Base-by-base conservation (phyloP, 2,329 filamentous ascomycete species). In the Aspergillus viridinutans region DNA sequence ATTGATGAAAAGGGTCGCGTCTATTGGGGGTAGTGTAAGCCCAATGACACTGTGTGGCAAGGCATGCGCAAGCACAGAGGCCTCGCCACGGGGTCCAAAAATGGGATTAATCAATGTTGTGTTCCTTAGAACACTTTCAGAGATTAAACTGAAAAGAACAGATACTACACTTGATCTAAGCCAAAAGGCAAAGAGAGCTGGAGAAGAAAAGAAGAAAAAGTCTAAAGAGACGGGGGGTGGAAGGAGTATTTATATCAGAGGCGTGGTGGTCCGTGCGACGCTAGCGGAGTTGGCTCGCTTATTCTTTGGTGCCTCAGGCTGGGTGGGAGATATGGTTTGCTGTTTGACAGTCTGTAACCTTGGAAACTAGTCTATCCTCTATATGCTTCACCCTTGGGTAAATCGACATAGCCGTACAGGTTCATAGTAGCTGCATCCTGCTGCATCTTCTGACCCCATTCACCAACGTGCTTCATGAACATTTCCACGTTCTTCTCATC, bases 141-240 rank as follows among this genome's bases (percentile, higher is more conserved):
- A 88, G 86, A 91, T 92, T 91, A 92, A 92, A 91, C 89, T 92
- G 87, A 90, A 89, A 91, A 92, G 89, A 92, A 92, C 88, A 90
- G 88, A 90, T 90, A 90, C 88, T 91, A 90, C 87, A 90, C 87
- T 90, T 90, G 88, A 91, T 90, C 88, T 90, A 89, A 89, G 85
- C 85, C 76, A 76, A 81, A 81, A 78, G 77, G 79, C 74, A 77
- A 77, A 75, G 74, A 77, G 76, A 79, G 76, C 76, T 78, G 68
- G 67, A 76, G 67, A 75, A 74, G 64, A 74, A 73, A 76, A 69
- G 68, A 71, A 71, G 68, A 72, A 75, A 73, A 70, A 51, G 17
- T 17, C 64, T 62, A 60, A 57, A 67, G 73, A 73, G 58, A 51
- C 49, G 5, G 52, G 52, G 14, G 62, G 66, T 58, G 35, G 29